Base-by-base conservation (phyloP, 2,329 filamentous ascomycete species). In the Pseudocercospora fijiensis region DNA sequence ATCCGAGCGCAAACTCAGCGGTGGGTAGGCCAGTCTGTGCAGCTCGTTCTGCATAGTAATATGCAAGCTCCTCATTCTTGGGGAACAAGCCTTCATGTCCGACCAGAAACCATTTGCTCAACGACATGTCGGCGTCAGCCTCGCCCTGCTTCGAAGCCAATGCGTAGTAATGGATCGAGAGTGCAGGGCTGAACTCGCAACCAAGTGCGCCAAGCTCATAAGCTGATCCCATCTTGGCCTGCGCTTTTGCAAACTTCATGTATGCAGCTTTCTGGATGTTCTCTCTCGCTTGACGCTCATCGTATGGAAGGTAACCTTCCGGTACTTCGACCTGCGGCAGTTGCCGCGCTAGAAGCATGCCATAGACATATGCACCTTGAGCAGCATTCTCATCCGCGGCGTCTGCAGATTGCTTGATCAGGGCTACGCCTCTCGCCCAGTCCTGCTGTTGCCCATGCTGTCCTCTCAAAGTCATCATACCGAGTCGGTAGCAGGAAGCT, bases 71-170 rank as follows among this genome's bases (percentile, higher is more conserved):
- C 78, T 99, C 95, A 73, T 97, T 98, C 83, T 98, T 98, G 65
- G 91, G 86, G 74, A 99, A 97, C 6, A 96, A 84, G 22, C 89
- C 90, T 70, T 98, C 94, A 69, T 95, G 93, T 2, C 95, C 95
- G 73, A 96, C 98, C 27, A 99, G 83, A 75, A 98, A 99, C 95
- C 95, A 99, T 78, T 96, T 95, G 78, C 94, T 98, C 65, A 99
- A 92, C 27, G 94, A 92, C 78, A 99, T 90, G 65, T 96, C 92
- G 0, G 94, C 95, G 76, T 99, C 95, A 0, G 92, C 84, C 72
- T 98, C 92, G 18, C 93, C 94, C 78, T 98, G 95, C 68, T 90
- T 88, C 11, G 95, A 90, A 22, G 95, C 94, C 30, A 99, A 84
- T 41, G 92, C 91, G 74, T 98, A 97, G 80, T 99, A 99, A 76